Base-by-base conservation (phyloP, 106 monocot genomes). In the Platanthera guangdongensis region DNA sequence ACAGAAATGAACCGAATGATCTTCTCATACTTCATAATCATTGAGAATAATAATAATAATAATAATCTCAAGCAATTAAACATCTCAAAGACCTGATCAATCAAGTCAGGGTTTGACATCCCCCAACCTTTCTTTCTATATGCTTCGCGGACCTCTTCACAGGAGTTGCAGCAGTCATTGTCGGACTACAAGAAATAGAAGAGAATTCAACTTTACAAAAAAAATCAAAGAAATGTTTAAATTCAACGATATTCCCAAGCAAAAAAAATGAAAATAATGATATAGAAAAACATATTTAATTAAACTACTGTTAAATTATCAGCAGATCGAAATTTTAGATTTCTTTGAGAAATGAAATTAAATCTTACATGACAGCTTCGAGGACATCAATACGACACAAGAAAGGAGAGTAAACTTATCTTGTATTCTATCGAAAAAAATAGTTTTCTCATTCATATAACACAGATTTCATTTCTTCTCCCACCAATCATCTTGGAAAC, bases 131-230 rank as follows among this genome's bases (percentile, higher is more conserved):
- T 99, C 84, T 88, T 94, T 81, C 80, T 79, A 81, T 99, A 99
- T 77, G 97, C 97, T 76, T 94, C 94, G 75, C 91, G 91, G 60
- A 99, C 97, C 82, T 99, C 97, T 86, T 99, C 97, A 81, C 97
- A 99, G 6, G 89, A 89, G 80, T 99, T 99, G 86, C 97, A 99
- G 72, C 97, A 99, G n/a, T 94, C 88, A 47, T 99, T 81, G 77
- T 91, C 94, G 12, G 88, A 84, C 97, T 99, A 52, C 60, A 81
- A 72, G 22, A 72, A 72, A 51, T 19, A 72, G 18, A 19, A 72
- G 2, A 5, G n/a, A 72, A 51, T 9, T 72, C 72, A 72, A 70
- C 47, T 70, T 48, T 2, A 2, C 47, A 70, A 70, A 70, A 62
- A 21, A 22, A 63, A 21, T 63, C 62, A 63, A 63, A n/a, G 6